Percentiles rank a stretch among this genome's conserved stretches.
Conservation (phyloP, 306 rosid genomes). For the Casuarina glauca region DNA sequence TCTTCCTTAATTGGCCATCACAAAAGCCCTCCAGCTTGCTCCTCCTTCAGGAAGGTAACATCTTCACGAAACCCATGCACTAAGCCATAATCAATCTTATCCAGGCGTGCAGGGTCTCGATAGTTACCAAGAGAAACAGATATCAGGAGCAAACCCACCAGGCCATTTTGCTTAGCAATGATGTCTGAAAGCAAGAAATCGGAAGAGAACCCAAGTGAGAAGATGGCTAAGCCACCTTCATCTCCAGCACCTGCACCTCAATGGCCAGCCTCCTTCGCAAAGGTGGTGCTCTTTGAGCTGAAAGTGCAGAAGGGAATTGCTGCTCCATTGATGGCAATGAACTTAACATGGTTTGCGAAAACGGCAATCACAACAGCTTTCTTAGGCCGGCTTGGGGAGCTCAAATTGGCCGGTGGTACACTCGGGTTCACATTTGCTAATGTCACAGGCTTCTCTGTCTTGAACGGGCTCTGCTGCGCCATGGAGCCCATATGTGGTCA, state of each 20-base stretch:
- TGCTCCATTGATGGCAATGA: constrained; percentile 76
- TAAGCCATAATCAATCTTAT: constrained; percentile 21
- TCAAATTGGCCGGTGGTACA: constrained; percentile 70
- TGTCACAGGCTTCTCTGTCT: constrained; percentile 85
- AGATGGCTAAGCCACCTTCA: constrained; percentile 19
- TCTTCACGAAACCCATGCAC: constrained; percentile 52
- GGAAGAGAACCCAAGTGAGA: constrained; percentile 32
- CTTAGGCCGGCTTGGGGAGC: constrained; percentile 73
- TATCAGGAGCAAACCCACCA: constrained; percentile 21
- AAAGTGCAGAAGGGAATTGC: constrained; percentile 54
- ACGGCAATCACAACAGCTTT: constrained; percentile 78
- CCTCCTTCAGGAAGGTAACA: constrained; percentile 16
- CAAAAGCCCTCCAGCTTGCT: constrained; percentile 26
- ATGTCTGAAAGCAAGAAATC: constrained; percentile 45
- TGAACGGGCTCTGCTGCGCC: constrained; percentile 76
- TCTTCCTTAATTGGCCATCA: constrained; percentile 36
- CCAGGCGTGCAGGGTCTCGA: background rate
- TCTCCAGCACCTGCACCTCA: constrained; percentile 15
- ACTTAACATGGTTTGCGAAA: constrained; percentile 79
- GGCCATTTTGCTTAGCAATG: constrained; percentile 15
- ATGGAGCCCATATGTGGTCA: constrained; percentile 98
- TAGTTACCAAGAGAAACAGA: background rate
- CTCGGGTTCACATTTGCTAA: constrained; percentile 91
- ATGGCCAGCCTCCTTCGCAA: constrained; percentile 30
- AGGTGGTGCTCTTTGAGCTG: constrained; percentile 48